Evolutionary conservation across 2,329 filamentous ascomycete species (phyloP).

Genomic region (Ramularia endophylla): DNA sequence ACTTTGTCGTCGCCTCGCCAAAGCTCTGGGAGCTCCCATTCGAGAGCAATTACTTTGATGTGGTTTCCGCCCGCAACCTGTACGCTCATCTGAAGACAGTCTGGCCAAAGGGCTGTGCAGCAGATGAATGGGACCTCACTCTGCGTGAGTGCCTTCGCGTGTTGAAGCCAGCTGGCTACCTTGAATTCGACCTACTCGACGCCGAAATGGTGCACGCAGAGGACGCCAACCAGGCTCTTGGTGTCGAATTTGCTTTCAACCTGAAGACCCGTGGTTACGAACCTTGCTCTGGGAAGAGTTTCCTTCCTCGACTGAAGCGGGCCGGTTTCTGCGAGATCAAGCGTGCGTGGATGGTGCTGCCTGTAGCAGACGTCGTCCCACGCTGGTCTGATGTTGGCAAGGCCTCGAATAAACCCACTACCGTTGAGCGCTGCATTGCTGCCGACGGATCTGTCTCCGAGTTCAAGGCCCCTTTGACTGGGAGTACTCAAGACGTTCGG

Average conservation of each 20-base stretch:
- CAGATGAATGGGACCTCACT: slow-evolving; percentile 82
- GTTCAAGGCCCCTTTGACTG: slow-evolving; percentile 29
- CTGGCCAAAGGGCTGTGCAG: slow-evolving; percentile 44
- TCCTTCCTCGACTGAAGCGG: slow-evolving; percentile 65
- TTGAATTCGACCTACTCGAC: slow-evolving; percentile 88
- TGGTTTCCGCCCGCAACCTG: slow-evolving; percentile 82
- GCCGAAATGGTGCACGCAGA: slow-evolving; percentile 84
- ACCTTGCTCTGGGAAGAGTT: slow-evolving; percentile 72
- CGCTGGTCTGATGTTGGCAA: slow-evolving; percentile 31
- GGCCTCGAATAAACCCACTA: slow-evolving; percentile 5
- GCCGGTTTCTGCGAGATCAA: slow-evolving; percentile 76
- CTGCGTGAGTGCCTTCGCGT: slow-evolving; percentile 82
- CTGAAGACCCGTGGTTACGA: slow-evolving; percentile 89
- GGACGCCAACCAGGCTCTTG: slow-evolving; percentile 70
- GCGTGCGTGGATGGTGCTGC: slow-evolving; percentile 82
- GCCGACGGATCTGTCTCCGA: slow-evolving; percentile 26
- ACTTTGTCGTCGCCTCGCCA: slow-evolving; percentile 73
- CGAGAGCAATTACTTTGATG: slow-evolving; percentile 77
- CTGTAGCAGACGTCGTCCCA: slow-evolving; percentile 54
- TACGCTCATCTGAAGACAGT: slow-evolving; percentile 72
- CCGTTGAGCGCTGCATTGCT: slow-evolving; percentile 32
- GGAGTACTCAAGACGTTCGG: slow-evolving; percentile 31
- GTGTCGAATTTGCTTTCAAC: slow-evolving; percentile 86
- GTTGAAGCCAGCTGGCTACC: slow-evolving; percentile 84
- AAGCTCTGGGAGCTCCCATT: slow-evolving; percentile 79